phyloP scores from a whole-genome alignment of 2,329 filamentous ascomycete genomes.

The Colletotrichum zoysiae region DNA sequence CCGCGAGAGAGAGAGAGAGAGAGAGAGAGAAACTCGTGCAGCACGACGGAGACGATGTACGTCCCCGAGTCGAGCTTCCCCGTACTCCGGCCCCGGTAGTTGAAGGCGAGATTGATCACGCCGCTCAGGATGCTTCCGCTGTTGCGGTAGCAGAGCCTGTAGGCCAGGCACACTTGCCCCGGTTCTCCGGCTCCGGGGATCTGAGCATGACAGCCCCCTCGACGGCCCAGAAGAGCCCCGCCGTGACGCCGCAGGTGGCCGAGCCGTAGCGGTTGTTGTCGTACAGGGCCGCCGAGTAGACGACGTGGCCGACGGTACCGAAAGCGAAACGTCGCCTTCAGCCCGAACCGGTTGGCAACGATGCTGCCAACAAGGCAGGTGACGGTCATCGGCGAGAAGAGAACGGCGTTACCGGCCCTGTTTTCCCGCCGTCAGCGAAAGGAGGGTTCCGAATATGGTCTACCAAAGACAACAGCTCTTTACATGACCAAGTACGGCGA shows the following conservation, averaged over 20 bases:
- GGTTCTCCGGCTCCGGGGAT: slow-evolving; percentile 40
- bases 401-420: slow-evolving; percentile 53
- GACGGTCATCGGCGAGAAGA: slow-evolving; percentile 53
- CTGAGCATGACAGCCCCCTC: slow-evolving; percentile 48
- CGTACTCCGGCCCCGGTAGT: slow-evolving; percentile 45
- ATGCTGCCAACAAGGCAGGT: slow-evolving; percentile 51
- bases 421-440: not conserved
- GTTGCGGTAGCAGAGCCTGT: slow-evolving; percentile 42
- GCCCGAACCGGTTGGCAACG: slow-evolving; percentile 51
- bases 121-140: slow-evolving; percentile 55
- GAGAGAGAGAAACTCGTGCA: slow-evolving; percentile 26
- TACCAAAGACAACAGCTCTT: not conserved
- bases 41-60: slow-evolving; percentile 47
- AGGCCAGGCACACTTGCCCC: slow-evolving; percentile 28
- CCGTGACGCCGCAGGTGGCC: slow-evolving; percentile 44
- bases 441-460: not conserved
- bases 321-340: slow-evolving; percentile 51
- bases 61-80: slow-evolving; percentile 47
- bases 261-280: slow-evolving; percentile 50
- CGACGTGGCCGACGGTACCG: slow-evolving; percentile 51
- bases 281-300: slow-evolving; percentile 54
- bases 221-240: slow-evolving; percentile 47
- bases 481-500: slow-evolving; percentile 49
- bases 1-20: too few species aligned
- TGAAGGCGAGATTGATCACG: slow-evolving; percentile 60